A percentile compares a stretch with the other conserved stretches of the same genome.
Evolutionary conservation across 805 yeast species (phyloP).

Genomic region (Saturnispora hagleri): DNA sequence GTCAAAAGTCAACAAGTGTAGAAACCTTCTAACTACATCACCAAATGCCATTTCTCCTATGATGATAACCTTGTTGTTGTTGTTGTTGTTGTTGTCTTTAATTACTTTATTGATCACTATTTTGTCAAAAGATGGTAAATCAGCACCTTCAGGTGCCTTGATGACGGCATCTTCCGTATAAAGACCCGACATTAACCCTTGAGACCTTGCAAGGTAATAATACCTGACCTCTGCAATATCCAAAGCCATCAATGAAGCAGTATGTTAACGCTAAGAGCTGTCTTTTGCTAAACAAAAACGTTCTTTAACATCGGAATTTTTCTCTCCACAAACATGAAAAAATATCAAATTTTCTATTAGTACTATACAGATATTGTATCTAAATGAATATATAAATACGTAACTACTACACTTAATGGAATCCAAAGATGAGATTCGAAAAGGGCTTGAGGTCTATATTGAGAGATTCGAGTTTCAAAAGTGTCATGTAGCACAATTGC

Average conservation of each 20-base stretch:
- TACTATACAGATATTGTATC: background rate
- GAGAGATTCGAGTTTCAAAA: background rate
- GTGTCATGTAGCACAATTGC: slow-evolving; percentile 4
- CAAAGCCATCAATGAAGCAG: background rate
- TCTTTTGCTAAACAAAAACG: background rate
- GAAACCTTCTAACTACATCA: background rate
- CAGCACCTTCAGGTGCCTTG: background rate
- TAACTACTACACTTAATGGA: background rate
- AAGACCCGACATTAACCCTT: background rate
- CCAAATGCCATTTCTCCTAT: background rate
- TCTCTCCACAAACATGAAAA: background rate
- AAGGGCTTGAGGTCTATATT: background rate
- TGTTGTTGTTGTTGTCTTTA: background rate
- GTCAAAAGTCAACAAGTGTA: background rate
- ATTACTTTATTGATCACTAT: background rate
- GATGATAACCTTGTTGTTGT: background rate
- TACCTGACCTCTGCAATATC: background rate
- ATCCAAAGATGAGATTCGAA: slow-evolving; percentile 16
- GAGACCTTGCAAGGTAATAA: background rate
- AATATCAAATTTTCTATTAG: background rate
- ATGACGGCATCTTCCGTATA: background rate
- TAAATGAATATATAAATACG: background rate
- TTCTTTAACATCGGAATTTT: background rate
- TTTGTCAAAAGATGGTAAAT: background rate
- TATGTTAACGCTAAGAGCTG: background rate